Conservation (phyloP, 139 green algal genomes). For the Diplosphaera chodatii region DNA sequence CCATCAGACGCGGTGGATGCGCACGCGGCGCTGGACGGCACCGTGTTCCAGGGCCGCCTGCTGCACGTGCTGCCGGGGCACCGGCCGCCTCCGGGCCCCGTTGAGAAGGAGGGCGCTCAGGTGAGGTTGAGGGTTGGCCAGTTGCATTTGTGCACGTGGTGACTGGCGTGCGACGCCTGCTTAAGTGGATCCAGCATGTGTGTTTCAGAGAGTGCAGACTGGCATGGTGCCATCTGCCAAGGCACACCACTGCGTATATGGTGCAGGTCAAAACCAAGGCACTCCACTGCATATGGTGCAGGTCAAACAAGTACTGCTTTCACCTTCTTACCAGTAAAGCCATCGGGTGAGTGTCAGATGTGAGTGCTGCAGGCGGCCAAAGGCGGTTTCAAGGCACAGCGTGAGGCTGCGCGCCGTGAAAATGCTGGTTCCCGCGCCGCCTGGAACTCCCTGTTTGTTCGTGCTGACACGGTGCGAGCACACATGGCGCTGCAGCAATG, state of each 20-base stretch:
- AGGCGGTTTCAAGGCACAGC: conserved; percentile 52
- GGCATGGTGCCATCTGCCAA: too few relatives aligned
- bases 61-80: conserved; percentile 88
- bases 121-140: background rate
- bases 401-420: conserved; percentile 65
- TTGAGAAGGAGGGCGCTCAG: background rate
- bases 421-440: conserved; percentile 67
- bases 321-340: too few relatives aligned
- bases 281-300: too few relatives aligned
- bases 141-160: too few relatives aligned
- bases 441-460: conserved; percentile 98
- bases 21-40: conserved; percentile 53
- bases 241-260: too few relatives aligned
- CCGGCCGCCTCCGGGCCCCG: conserved; percentile 6
- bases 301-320: too few relatives aligned
- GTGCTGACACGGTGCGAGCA: conserved; percentile 82
- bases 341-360: background rate
- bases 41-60: conserved; percentile 85
- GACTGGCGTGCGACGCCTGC: too few relatives aligned
- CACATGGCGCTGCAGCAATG: too few relatives aligned
- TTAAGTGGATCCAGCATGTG: too few relatives aligned
- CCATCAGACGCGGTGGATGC: conserved; percentile 66
- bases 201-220: too few relatives aligned
- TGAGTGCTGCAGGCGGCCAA: background rate
- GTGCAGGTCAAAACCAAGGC: too few relatives aligned